Percentiles rank a stretch among this genome's conserved stretches.
These are phyloP conservation scores for Cystobasidiaceae sp. DNA, from an alignment of 1,284 basidiomycete species.

Conservation along the genomic window DNA sequence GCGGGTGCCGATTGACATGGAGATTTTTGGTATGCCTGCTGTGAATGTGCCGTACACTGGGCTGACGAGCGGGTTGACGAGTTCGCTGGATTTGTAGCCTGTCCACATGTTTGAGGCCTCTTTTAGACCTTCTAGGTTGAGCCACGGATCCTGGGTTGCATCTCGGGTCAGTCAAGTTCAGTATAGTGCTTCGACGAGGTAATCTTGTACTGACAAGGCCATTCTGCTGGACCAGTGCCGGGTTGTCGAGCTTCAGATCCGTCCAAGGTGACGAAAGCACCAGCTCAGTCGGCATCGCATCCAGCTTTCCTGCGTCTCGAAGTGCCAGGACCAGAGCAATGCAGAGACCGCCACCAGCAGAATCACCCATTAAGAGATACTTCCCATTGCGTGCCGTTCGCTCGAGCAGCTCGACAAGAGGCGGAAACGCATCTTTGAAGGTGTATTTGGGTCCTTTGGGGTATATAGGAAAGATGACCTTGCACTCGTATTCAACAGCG, in stretches of 20 bases:
- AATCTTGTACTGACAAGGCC: background rate
- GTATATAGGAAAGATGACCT: slow-evolving; percentile 14
- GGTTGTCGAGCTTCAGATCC: background rate
- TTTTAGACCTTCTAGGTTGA: slow-evolving; percentile 5
- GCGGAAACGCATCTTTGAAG: slow-evolving; percentile 6
- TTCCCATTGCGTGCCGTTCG: background rate
- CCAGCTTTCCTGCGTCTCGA: background rate
- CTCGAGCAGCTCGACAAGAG: slow-evolving; percentile 1
- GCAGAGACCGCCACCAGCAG: slow-evolving; percentile 9
- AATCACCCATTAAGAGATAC: slow-evolving; percentile 14
- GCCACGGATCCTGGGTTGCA: slow-evolving; percentile 13
- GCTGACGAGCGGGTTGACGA: slow-evolving; percentile 1
- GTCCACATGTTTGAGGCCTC: slow-evolving; percentile 22
- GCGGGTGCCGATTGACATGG: slow-evolving; percentile 15
- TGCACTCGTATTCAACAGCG: background rate
- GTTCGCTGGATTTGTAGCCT: background rate
- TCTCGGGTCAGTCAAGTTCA: background rate
- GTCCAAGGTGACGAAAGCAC: slow-evolving; percentile 19
- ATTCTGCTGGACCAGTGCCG: slow-evolving; percentile 1
- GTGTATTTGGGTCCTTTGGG: slow-evolving; percentile 17
- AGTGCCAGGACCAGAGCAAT: slow-evolving; percentile 3
- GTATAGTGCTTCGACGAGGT: background rate
- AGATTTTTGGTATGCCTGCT: background rate
- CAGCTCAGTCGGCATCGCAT: slow-evolving; percentile 5
- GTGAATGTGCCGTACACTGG: slow-evolving; percentile 2